Percentiles rank a stretch among this genome's conserved stretches.
phyloP scores from a whole-genome alignment of 257 asterid species.

The Marsdenia floribunda region DNA sequence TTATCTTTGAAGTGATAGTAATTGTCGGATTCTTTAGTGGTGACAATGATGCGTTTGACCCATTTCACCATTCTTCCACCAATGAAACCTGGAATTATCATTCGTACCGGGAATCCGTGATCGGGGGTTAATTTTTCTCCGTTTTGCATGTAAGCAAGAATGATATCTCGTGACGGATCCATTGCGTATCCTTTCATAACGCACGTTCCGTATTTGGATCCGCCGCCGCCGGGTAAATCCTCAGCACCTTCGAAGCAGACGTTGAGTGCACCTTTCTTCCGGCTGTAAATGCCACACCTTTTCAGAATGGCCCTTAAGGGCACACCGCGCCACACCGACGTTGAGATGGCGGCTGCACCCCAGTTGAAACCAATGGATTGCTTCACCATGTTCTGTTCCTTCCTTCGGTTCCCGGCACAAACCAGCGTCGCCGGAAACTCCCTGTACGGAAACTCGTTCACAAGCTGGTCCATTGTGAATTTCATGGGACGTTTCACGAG shows the following conservation, averaged over 20 bases:
- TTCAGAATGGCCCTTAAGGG: slow-evolving; percentile 55
- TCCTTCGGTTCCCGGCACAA: slow-evolving; percentile 88
- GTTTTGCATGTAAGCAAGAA: slow-evolving; percentile 87
- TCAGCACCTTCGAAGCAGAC: slow-evolving; percentile 92
- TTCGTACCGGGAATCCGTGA: slow-evolving; percentile 81
- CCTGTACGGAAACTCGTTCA: slow-evolving; percentile 39
- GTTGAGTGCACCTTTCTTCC: slow-evolving; percentile 47
- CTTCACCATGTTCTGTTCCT: slow-evolving; percentile 87
- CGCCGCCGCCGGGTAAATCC: slow-evolving; percentile 90
- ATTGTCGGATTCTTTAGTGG: slow-evolving; percentile 61
- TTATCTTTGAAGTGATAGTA: slow-evolving; percentile 78
- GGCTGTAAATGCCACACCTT: slow-evolving; percentile 59
- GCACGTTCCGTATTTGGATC: slow-evolving; percentile 80
- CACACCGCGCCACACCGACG: slow-evolving; percentile 89
- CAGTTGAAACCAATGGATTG: slow-evolving; percentile 86
- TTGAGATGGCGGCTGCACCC: slow-evolving; percentile 85
- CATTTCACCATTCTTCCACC: slow-evolving; percentile 99
- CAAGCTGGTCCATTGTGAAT: slow-evolving; percentile 64
- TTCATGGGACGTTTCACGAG: slow-evolving; percentile 52
- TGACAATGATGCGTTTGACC: slow-evolving; percentile 68
- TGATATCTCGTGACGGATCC: slow-evolving; percentile 75
- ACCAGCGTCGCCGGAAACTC: slow-evolving; percentile 81
- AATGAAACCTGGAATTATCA: slow-evolving; percentile 83
- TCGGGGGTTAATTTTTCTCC: slow-evolving; percentile 70
- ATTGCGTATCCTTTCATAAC: slow-evolving; percentile 60